Evolutionary conservation across 23 red algal genomes (phyloP).

Genomic region (Gracilaria domingensis): DNA sequence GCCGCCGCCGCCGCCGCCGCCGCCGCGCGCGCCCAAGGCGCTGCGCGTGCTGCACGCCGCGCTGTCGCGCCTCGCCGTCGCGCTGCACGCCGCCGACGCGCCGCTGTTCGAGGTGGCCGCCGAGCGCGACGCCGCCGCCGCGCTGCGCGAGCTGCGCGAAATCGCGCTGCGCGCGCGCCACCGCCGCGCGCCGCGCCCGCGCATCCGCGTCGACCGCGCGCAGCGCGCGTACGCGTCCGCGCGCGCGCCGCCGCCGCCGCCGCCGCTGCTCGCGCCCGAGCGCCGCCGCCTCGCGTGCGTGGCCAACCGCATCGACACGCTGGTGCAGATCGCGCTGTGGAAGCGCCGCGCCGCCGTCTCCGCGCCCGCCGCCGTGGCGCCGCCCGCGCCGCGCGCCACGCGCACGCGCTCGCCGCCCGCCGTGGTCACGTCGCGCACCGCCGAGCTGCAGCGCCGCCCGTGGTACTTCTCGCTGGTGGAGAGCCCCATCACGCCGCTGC

Average conservation of each 20-base stretch:
- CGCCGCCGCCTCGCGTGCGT: not conserved
- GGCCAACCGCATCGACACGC: conserved; percentile 52
- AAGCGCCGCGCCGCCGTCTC: not conserved
- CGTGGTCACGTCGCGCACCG: not conserved
- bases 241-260: conserved; percentile 5
- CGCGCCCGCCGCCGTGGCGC: not conserved
- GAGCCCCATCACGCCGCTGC: conserved; percentile 68
- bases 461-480: conserved; percentile 71
- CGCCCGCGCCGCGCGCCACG: not conserved
- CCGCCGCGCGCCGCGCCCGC: conserved; percentile 25
- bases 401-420: not conserved
- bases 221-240: not conserved
- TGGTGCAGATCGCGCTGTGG: conserved; percentile 58
- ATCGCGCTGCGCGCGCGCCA: conserved; percentile 39
- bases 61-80: conserved; percentile 24
- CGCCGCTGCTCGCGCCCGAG: conserved; percentile 8
- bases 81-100: conserved; percentile 10
- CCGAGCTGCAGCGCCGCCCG: conserved; percentile 15
- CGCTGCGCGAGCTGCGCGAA: conserved; percentile 40
- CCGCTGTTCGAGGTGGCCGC: conserved; percentile 14
- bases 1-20: not conserved
- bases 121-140: conserved; percentile 10
- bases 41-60: conserved; percentile 32
- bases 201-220: not conserved
- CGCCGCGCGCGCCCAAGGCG: conserved; percentile 4